Evolutionary conservation across 1,284 basidiomycete species (phyloP), one percentile per base, ranked within the genome.

Genomic region (Leccinum ponderosum): DNA sequence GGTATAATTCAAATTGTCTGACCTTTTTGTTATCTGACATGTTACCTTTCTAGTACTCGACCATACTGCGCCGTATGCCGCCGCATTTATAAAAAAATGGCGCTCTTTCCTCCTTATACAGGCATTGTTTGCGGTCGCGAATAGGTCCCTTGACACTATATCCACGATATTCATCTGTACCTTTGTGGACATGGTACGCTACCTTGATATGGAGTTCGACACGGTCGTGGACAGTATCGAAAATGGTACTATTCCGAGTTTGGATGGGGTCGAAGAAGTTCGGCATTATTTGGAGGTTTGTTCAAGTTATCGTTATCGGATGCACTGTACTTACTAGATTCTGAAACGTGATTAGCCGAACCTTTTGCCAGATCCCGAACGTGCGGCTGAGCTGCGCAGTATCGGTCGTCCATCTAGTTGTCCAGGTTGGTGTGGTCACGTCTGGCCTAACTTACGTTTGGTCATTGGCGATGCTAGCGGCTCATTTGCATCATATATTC

Each of bases 351-450:
- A n/a, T 5, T 22, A 71, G 69, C 12, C 25, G 25, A 58, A 62
- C 9, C 57, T 68, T 4, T 37, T 4, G 1, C 51, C 68, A 33
- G 31, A 33, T 33, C 31, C 31, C 31, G 31, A 33, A 12, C 31
- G 31, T 33, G 31, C 31, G 31, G 61, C 55, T 6, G 68, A 70
- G 33, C 31, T 72, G 20, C 60, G 61, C n/a, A 35, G 9, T 29
- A 27, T 70, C 4, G 68, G 69, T 50, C 63, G 62, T 12, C 64
- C 68, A 7, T 63, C 62, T 15, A 60, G 63, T 48, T 42, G 17
- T 14, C 27, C 62, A 7, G 66, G 64, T 5, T 64, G 67, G 67
- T 69, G 67, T 20, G 53, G 57, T 33, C 48, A 27, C 1, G 62
- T 20, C 37, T 68, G 66, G 65, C 67, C 65, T 11, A 57, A 63